phyloP scores from a whole-genome alignment of 805 yeast genomes.

The Blastobotrys americana region DNA sequence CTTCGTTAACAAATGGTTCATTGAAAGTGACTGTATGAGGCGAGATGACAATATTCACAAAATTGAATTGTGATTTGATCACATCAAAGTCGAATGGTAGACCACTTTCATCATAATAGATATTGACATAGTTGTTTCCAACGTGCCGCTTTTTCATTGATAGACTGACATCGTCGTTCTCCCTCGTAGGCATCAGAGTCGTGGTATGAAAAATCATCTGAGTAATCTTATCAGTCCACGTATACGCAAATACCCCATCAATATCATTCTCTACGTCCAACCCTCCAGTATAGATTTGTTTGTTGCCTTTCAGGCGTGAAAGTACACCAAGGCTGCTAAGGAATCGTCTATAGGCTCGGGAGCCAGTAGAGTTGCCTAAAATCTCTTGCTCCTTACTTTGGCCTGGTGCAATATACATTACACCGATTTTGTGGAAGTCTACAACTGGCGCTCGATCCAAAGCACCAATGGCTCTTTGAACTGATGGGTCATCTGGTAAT shows the following conservation, averaged over 20 bases:
- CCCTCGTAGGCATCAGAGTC: constrained; percentile 64
- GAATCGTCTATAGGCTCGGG: constrained; percentile 53
- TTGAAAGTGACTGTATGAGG: constrained; percentile 42
- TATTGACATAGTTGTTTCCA: constrained; percentile 77
- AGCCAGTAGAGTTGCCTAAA: constrained; percentile 57
- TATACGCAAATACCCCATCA: constrained; percentile 71
- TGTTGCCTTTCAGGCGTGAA: constrained; percentile 49
- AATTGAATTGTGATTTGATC: constrained; percentile 73
- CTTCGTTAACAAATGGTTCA: constrained; percentile 9
- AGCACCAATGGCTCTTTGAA: constrained; percentile 47
- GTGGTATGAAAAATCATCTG: constrained; percentile 75
- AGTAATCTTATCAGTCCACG: constrained; percentile 62
- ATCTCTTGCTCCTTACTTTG: constrained; percentile 61
- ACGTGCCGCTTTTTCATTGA: constrained; percentile 68
- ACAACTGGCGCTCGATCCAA: constrained; percentile 73
- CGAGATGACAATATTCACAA: constrained; percentile 68
- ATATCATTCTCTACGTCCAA: constrained; percentile 59
- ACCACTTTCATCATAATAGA: constrained; percentile 73
- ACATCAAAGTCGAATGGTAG: constrained; percentile 60
- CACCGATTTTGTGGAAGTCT: constrained; percentile 71
- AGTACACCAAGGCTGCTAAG: constrained; percentile 52
- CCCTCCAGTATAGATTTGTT: constrained; percentile 64
- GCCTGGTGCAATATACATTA: constrained; percentile 63
- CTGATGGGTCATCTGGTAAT: constrained; percentile 42
- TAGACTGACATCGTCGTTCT: constrained; percentile 40